phyloP scores from a whole-genome alignment of 2,329 filamentous ascomycete genomes.

The Furcasterigmium sp. region DNA sequence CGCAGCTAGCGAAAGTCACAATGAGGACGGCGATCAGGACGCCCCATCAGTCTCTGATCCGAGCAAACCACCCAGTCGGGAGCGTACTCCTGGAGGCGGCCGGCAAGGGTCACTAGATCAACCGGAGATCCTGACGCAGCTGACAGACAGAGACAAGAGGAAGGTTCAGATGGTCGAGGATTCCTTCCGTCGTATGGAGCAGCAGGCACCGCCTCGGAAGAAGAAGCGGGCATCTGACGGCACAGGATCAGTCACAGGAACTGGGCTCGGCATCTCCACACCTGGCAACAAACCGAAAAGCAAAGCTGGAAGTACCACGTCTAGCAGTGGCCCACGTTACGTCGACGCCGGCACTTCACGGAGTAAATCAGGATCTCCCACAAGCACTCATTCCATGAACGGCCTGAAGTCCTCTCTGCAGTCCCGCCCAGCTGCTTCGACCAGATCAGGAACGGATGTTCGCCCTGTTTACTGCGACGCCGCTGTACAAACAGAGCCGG shows the following conservation, averaged over 20 bases:
- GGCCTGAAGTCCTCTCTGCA: constrained; percentile 17
- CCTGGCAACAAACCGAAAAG: constrained; percentile 13
- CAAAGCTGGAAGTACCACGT: constrained; percentile 19
- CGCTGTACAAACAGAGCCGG: constrained; percentile 49
- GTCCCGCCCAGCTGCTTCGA: constrained; percentile 24
- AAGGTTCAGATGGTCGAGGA: constrained; percentile 64
- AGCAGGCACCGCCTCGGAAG: constrained; percentile 51
- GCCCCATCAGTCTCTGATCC: constrained; percentile 41
- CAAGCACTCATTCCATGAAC: constrained; percentile 33
- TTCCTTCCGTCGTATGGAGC: constrained; percentile 57
- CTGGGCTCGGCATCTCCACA: too few species aligned
- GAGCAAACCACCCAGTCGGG: constrained; percentile 63
- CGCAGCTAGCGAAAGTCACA: constrained; percentile 56
- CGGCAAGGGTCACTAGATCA: constrained; percentile 57
- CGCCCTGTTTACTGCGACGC: constrained; percentile 44
- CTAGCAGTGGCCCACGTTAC: constrained; percentile 26
- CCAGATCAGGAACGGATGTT: constrained; percentile 25
- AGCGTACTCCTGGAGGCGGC: constrained; percentile 58
- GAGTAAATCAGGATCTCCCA: constrained; percentile 49
- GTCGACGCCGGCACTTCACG: constrained; percentile 48
- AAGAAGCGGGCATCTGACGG: constrained; percentile 60
- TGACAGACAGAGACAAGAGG: constrained; percentile 61
- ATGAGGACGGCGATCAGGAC: constrained; percentile 53
- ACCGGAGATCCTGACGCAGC: constrained; percentile 55
- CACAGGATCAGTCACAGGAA: too few species aligned